phyloP scores from a whole-genome alignment of 2,329 filamentous ascomycete genomes.

The Raffaelea ambrosiae region DNA sequence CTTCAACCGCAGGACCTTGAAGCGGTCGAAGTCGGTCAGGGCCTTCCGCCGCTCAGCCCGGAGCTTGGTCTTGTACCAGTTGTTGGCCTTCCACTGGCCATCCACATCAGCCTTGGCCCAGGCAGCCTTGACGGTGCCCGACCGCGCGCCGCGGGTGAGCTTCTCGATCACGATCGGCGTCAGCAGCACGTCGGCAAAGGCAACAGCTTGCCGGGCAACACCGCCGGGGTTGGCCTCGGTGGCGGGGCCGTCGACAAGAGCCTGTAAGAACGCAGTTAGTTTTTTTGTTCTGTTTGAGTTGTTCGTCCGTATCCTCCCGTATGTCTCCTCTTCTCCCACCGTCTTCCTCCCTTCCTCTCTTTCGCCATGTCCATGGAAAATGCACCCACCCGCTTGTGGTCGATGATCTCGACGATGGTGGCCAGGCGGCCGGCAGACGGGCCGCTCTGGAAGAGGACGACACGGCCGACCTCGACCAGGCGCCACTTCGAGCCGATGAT shows the following conservation, averaged over 20 bases:
- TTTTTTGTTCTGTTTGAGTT: too few species aligned
- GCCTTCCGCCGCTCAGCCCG: slow-evolving; percentile 79
- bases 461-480: slow-evolving; percentile 96
- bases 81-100: slow-evolving; percentile 82
- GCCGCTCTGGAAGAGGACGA: slow-evolving; percentile 83
- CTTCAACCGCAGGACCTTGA: slow-evolving; percentile 99
- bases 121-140: slow-evolving; percentile 71
- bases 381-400: slow-evolving; percentile 98
- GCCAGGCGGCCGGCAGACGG: slow-evolving; percentile 80
- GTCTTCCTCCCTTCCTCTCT: slow-evolving; percentile 4
- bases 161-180: slow-evolving; percentile 82
- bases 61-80: slow-evolving; percentile 89
- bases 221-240: slow-evolving; percentile 63
- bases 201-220: slow-evolving; percentile 78
- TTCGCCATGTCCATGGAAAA: neutral
- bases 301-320: too few species aligned
- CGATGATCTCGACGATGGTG: slow-evolving; percentile 97
- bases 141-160: slow-evolving; percentile 77
- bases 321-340: too few species aligned
- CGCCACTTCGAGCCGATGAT: slow-evolving; percentile 83
- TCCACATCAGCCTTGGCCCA: slow-evolving; percentile 93
- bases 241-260: slow-evolving; percentile 91
- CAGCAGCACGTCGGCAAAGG: slow-evolving; percentile 77
- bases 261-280: slow-evolving; percentile 43
- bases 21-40: slow-evolving; percentile 97